Conservation (phyloP, 495 filamentous ascomycete species). For the Aspergillus avenaceus region DNA sequence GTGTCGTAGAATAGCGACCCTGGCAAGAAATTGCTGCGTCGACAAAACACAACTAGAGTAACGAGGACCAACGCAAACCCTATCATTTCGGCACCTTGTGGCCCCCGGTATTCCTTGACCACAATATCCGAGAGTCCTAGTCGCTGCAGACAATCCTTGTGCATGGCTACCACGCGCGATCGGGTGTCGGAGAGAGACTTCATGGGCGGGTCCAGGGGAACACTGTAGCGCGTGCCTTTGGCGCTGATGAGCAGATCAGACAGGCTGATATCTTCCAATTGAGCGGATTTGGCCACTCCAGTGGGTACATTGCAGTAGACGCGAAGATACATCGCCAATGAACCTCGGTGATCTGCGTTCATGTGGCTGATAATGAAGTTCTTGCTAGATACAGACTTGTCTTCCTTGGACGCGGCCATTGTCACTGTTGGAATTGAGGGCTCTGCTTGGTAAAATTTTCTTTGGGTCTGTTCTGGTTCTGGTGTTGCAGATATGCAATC, state of each 20-base stretch:
- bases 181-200: slow-evolving; percentile 56
- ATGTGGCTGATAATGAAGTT: slow-evolving; percentile 71
- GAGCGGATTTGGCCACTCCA: slow-evolving; percentile 42
- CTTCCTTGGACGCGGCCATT: not conserved
- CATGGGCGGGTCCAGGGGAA: slow-evolving; percentile 63
- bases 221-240: slow-evolving; percentile 43
- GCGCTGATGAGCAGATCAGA: slow-evolving; percentile 50
- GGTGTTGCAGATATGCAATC: not conserved
- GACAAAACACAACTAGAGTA: slow-evolving; percentile 39
- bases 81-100: slow-evolving; percentile 32
- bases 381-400: slow-evolving; percentile 32
- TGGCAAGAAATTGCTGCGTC: slow-evolving; percentile 49
- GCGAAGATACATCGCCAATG: slow-evolving; percentile 62
- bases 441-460: too few species aligned
- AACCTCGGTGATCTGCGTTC: slow-evolving; percentile 70
- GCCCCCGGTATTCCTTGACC: slow-evolving; percentile 52
- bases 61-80: slow-evolving; percentile 44
- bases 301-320: slow-evolving; percentile 52
- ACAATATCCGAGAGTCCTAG: slow-evolving; percentile 54
- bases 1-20: slow-evolving; percentile 52
- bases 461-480: not conserved
- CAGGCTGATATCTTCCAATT: slow-evolving; percentile 57
- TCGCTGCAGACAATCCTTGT: slow-evolving; percentile 48
- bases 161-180: slow-evolving; percentile 63
- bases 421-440: not conserved